Percentiles rank a stretch among this genome's conserved stretches.
Conservation (phyloP, 2,329 filamentous ascomycete species). For the Aspergillus fructus region DNA sequence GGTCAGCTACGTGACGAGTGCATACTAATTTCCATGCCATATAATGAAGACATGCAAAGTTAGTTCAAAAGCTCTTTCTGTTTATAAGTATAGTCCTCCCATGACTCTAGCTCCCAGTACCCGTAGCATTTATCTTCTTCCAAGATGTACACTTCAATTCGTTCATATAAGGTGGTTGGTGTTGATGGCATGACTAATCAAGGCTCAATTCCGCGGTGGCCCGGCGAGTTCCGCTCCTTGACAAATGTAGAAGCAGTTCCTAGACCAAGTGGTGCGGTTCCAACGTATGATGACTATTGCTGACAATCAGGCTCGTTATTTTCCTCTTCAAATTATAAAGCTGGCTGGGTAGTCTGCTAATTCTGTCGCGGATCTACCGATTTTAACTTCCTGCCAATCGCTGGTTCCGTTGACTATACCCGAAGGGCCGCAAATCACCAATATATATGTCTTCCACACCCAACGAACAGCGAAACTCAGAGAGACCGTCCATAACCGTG, state of each 20-base stretch:
- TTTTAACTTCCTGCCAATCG: neutral
- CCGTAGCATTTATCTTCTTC: too few relatives aligned
- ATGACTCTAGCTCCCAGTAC: neutral
- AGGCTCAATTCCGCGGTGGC: neutral
- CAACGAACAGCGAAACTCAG: conserved; percentile 4
- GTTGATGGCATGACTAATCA: neutral
- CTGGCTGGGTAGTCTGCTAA: neutral
- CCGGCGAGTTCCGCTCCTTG: neutral
- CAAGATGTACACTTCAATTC: too few relatives aligned
- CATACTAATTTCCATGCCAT: neutral
- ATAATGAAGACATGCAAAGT: neutral
- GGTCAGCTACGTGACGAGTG: too few relatives aligned
- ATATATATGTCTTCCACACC: conserved; percentile 5
- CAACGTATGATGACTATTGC: conserved; percentile 1
- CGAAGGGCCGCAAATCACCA: neutral
- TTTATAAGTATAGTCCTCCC: too few relatives aligned
- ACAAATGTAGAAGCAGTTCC: conserved; percentile 6
- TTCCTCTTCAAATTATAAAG: neutral
- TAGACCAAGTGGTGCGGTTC: neutral
- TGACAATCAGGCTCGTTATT: neutral
- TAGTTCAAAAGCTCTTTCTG: neutral
- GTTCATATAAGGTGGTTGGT: too few relatives aligned
- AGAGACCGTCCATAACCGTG: conserved; percentile 14
- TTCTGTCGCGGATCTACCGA: neutral
- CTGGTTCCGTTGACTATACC: neutral